Evolutionary conservation across 768 basidiomycete species (phyloP).

Genomic region (Basidioascus undulatus): DNA sequence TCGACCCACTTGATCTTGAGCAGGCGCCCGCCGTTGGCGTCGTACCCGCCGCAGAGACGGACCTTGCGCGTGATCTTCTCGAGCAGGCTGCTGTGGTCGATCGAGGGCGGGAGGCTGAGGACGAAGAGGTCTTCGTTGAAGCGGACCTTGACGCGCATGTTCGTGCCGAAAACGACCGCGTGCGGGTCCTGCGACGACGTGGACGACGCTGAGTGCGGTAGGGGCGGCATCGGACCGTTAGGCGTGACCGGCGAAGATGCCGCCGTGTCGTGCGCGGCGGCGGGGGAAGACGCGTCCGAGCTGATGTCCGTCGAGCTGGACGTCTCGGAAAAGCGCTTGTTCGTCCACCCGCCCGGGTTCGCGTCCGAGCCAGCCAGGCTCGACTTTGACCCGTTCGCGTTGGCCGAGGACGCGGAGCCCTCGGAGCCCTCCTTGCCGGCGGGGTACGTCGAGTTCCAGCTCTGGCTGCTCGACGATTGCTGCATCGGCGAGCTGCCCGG

Average conservation of each 20-base stretch:
- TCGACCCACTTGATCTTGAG: conserved; percentile 70
- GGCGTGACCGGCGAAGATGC: conserved; percentile 25
- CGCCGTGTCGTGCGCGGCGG: conserved; percentile 24
- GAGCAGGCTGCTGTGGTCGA: conserved; percentile 59
- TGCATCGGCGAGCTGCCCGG: background rate
- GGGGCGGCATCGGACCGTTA: background rate
- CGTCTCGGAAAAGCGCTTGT: background rate
- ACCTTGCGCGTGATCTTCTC: conserved; percentile 85
- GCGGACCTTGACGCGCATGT: conserved; percentile 80
- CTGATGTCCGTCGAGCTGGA: conserved; percentile 13
- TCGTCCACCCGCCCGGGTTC: background rate
- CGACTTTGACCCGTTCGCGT: too few species aligned
- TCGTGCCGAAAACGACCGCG: conserved; percentile 11
- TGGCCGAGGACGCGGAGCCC: background rate
- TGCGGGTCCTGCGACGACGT: background rate
- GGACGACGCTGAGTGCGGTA: background rate
- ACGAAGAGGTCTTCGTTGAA: conserved; percentile 90
- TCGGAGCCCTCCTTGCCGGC: too few species aligned
- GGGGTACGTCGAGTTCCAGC: too few species aligned
- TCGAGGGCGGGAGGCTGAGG: conserved; percentile 58
- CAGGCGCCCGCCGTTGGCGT: conserved; percentile 27
- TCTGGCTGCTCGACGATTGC: background rate
- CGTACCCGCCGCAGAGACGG: conserved; percentile 63
- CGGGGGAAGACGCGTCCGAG: conserved; percentile 23
- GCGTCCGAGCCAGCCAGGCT: too few species aligned